These are phyloP conservation scores for Coemansia sp. DNA, from an alignment of 192 early-diverging fungal genomes.

Conservation along the genomic window DNA sequence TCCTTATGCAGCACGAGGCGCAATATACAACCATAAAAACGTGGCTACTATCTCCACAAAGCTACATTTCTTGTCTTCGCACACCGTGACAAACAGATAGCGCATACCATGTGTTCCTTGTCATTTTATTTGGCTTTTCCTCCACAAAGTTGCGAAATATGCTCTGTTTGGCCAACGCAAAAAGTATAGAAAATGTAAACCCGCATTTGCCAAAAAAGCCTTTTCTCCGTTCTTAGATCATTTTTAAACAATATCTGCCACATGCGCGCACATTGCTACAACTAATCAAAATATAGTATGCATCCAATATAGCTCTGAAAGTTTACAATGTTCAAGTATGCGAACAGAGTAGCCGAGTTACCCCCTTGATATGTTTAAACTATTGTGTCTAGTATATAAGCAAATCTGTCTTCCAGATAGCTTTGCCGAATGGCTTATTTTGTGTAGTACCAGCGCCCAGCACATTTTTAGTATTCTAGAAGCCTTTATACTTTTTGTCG, in stretches of 20 bases:
- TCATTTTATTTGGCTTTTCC: neutral
- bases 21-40: neutral
- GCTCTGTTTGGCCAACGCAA: neutral
- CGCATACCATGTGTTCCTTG: neutral
- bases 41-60: neutral
- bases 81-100: neutral
- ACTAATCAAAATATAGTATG: neutral
- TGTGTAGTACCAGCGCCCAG: neutral
- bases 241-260: neutral
- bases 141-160: neutral
- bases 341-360: neutral
- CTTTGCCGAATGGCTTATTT: neutral
- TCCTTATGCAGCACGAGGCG: neutral
- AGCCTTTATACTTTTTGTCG: neutral
- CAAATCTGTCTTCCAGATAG: neutral
- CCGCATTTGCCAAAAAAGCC: neutral
- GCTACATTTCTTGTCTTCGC: neutral
- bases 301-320: neutral
- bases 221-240: neutral
- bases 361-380: neutral
- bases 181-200: neutral
- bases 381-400: constrained; percentile 4
- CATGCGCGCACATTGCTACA: neutral
- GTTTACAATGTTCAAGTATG: neutral
- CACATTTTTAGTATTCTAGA: neutral